Percentiles rank a stretch among this genome's conserved stretches.
These are phyloP conservation scores for Termitomyces sp. DNA, from an alignment of 768 basidiomycete species.

Conservation along the genomic window DNA sequence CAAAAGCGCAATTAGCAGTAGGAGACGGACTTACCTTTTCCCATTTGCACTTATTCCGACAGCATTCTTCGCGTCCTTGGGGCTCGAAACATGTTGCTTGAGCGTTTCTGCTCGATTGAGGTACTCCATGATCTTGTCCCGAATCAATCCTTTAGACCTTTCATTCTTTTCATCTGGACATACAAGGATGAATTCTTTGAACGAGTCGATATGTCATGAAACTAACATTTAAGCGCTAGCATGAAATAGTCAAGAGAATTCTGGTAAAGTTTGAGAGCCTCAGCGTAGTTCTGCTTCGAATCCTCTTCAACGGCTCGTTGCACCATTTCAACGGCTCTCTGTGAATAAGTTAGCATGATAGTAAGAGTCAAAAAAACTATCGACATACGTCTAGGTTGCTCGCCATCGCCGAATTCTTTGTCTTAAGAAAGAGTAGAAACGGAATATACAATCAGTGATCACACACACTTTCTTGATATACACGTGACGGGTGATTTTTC, in stretches of 20 bases:
- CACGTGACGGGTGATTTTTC: not conserved
- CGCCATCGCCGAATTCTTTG: slow-evolving; percentile 25
- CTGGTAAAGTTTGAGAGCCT: slow-evolving; percentile 92
- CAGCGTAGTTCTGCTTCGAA: slow-evolving; percentile 85
- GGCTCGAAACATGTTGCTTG: slow-evolving; percentile 77
- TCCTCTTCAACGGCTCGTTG: slow-evolving; percentile 93
- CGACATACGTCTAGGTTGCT: slow-evolving; percentile 42
- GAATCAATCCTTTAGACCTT: slow-evolving; percentile 81
- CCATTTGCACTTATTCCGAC: slow-evolving; percentile 38
- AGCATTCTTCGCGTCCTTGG: slow-evolving; percentile 50
- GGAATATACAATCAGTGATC: not conserved
- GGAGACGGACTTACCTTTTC: slow-evolving; percentile 35
- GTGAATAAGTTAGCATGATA: not conserved
- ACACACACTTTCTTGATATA: not conserved
- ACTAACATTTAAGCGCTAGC: slow-evolving; percentile 89
- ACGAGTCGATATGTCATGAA: not conserved
- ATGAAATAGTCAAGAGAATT: slow-evolving; percentile 98
- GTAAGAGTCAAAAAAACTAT: not conserved
- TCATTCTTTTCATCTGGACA: slow-evolving; percentile 87
- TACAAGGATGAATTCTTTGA: slow-evolving; percentile 1
- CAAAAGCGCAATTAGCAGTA: not conserved
- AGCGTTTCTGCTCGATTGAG: slow-evolving; percentile 86
- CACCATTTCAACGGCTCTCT: slow-evolving; percentile 81
- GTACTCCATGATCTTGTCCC: slow-evolving; percentile 86
- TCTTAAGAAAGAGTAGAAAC: not conserved